Base-by-base conservation (phyloP, 2,329 filamentous ascomycete species). In the Seiridium cupressi region DNA sequence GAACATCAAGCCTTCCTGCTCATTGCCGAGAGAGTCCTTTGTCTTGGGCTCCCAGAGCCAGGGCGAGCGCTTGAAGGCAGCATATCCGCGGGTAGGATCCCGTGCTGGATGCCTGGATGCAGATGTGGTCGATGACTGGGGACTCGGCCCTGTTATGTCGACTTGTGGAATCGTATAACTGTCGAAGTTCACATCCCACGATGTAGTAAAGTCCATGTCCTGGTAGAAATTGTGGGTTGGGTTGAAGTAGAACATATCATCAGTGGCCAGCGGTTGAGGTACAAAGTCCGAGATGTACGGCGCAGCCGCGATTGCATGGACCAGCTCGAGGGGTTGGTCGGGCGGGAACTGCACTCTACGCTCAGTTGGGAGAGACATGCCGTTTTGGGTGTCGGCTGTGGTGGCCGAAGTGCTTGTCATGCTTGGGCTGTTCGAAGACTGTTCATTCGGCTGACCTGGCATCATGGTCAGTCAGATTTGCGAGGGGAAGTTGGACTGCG, bases 11-110 rank as follows among this genome's bases (percentile, higher is more conserved):
- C 61, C 66, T 44, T 70, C 66, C 35, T 65, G 65, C 31, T 69
- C 66, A 47, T 62, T 62, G 8, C 59, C 62, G 3, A 68, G 63
- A 49, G 70, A 68, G 48, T 73, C 70, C 49, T 66, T 66, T 4
- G 66, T 60, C 31, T 70, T 66, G 2, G 71, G 71, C 35, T 73
- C 71, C 71, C 71, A 73, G 5, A 73, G 67, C 71, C 71, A 73
- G 1, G 71, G 71, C 26, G 71, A 73, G 9, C 70, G 62, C 58
- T 72, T 72, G 62, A 73, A 73, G 32, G 71, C 71, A 42, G 69
- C 70, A 56, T 73, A 70, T 7, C 68, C 68, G 13, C 64, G 65
- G 4, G 67, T 68, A 6, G 68, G 66, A 57, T 73, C 70, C 7
- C 66, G 60, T 10, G 62, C 60, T 9, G 58, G 38, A 11, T 62